phyloP scores from a whole-genome alignment of 352 stramenopile species.

The Phytophthora niederhauseri region DNA sequence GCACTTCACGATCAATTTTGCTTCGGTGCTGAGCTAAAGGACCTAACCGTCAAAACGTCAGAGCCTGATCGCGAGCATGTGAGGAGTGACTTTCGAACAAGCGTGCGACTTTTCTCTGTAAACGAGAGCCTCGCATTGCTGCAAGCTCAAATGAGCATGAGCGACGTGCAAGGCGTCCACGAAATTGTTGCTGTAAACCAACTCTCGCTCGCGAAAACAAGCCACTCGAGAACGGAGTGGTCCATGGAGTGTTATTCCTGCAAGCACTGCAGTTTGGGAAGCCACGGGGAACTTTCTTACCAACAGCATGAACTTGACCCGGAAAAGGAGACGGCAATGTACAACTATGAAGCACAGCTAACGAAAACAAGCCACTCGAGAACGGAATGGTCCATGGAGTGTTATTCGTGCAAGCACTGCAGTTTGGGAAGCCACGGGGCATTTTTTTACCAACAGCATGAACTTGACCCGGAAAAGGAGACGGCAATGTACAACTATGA shows the following conservation, averaged over 20 bases:
- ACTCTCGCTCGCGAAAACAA: conserved; percentile 45
- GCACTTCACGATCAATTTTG: conserved; percentile 63
- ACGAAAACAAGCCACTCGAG: conserved; percentile 59
- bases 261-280: conserved; percentile 37
- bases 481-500: conserved; percentile 78
- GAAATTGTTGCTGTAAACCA: conserved; percentile 50
- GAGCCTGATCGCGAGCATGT: conserved; percentile 43
- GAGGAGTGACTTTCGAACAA: conserved; percentile 40
- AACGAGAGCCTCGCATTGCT: conserved; percentile 34
- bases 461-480: conserved; percentile 37
- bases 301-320: conserved; percentile 26
- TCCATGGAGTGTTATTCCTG: conserved; percentile 52
- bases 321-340: conserved; percentile 66
- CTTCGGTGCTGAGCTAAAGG: conserved; percentile 53
- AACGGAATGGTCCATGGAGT: conserved; percentile 50
- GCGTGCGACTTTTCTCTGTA: conserved; percentile 47
- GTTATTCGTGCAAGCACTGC: conserved; percentile 56
- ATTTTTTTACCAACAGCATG: conserved; percentile 28
- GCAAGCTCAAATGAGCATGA: conserved; percentile 35
- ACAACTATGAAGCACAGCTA: conserved; percentile 69
- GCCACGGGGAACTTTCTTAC: conserved; percentile 23
- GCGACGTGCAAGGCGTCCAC: conserved; percentile 34
- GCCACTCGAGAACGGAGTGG: conserved; percentile 59
- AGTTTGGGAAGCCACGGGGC: conserved; percentile 16
- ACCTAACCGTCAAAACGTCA: conserved; percentile 41